Evolutionary conservation across 2,329 filamentous ascomycete species (phyloP), one percentile per base, ranked within the genome.

Genomic region (Byssochlamys sp.): DNA sequence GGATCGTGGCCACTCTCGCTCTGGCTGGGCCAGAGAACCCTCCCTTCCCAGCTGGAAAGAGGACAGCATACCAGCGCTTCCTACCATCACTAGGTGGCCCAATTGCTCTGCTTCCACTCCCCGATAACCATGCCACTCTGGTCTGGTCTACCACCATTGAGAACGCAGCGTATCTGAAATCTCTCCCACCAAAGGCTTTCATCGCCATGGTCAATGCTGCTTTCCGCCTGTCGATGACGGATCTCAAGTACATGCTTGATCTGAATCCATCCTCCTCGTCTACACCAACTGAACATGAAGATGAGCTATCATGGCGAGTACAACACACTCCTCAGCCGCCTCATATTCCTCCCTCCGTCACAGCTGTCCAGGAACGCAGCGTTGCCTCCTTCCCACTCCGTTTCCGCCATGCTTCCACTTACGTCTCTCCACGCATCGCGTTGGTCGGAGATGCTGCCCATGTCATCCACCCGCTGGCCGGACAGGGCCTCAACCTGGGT

Each of bases 371-470:
- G 71, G 80, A 87, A 55, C 86, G 86, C 64, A 90, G 84, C 19
- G 79, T 95, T 12, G 92, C 94, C 1, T 91, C 89, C 0, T 99
- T 99, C 74, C 94, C 94, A 0, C 82, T 99, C 19, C 89, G 88
- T 68, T 81, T 97, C 77, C 86, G 91, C 28, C 94, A 99, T 71
- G 91, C 92, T n/a, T 89, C 95, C 67, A 90, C 89, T 1, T 99
- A 99, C 70, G 88, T 89, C 49, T 88, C 86, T 45, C 90, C 96
- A 67, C 87, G 94, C n/a, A 80, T 96, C 7, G 94, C 91, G 0
- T 82, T 99, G 1, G 84, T 99, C 35, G 94, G 94, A 60, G 94
- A 99, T 63, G 94, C 94, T 1, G 94, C 94, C 6, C 94, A 99
- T 71, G 95, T 91, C 1, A 86, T 96, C 62, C 94, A 99, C 71